These are phyloP conservation scores for Didymella exigua DNA, from an alignment of 2,329 filamentous ascomycete genomes.

Conservation along the genomic window DNA sequence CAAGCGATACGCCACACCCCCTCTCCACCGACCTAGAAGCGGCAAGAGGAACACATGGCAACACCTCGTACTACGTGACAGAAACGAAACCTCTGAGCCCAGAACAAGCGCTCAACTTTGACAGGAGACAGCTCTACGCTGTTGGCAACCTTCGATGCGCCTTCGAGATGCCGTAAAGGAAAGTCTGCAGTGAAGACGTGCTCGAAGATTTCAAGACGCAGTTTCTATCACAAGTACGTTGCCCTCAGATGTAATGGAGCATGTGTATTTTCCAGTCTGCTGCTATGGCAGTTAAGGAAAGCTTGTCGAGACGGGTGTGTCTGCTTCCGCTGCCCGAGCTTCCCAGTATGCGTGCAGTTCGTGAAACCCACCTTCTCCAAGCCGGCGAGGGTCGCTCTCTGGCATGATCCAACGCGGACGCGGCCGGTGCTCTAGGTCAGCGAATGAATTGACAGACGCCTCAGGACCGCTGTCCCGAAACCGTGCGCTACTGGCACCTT, in stretches of 20 bases:
- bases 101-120: conserved; percentile 29
- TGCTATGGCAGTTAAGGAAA: conserved; percentile 27
- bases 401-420: conserved; percentile 30
- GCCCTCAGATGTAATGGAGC: conserved; percentile 18
- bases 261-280: conserved; percentile 27
- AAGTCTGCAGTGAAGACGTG: not conserved
- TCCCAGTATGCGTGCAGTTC: conserved; percentile 28
- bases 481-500: conserved; percentile 41
- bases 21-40: conserved; percentile 23
- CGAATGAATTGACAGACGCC: conserved; percentile 44
- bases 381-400: conserved; percentile 35
- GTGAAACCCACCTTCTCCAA: conserved; percentile 46
- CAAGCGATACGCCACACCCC: conserved; percentile 17
- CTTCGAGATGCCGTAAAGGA: not conserved
- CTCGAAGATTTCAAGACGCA: not conserved
- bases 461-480: conserved; percentile 49
- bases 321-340: conserved; percentile 40
- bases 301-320: conserved; percentile 39
- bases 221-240: not conserved
- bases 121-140: conserved; percentile 12
- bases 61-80: conserved; percentile 22
- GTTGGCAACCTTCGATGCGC: not conserved
- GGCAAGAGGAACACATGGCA: conserved; percentile 14
- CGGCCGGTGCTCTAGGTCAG: conserved; percentile 38
- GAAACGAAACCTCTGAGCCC: conserved; percentile 34